These are phyloP conservation scores for Tricholoma terreum DNA, from an alignment of 768 basidiomycete species.

Conservation along the genomic window DNA sequence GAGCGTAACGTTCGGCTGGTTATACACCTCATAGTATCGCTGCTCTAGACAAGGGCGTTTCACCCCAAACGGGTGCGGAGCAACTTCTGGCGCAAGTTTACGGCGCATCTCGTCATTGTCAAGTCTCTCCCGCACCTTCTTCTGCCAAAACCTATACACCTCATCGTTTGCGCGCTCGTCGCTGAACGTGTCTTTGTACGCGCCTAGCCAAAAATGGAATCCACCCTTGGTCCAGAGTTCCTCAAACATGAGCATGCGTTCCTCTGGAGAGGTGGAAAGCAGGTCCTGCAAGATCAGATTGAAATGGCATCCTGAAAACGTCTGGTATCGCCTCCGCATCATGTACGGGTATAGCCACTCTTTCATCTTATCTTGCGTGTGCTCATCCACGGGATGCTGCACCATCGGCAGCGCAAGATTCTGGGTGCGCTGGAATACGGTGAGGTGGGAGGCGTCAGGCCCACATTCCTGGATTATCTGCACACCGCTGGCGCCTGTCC, in stretches of 20 bases:
- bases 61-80: constrained; percentile 23
- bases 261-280: constrained; percentile 17
- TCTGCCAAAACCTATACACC: constrained; percentile 24
- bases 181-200: constrained; percentile 12
- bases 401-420: constrained; percentile 23
- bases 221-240: constrained; percentile 21
- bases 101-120: constrained; percentile 18
- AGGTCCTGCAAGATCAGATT: constrained; percentile 9
- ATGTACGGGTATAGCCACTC: constrained; percentile 16
- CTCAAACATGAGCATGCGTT: constrained; percentile 18
- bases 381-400: constrained; percentile 12
- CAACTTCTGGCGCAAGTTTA: constrained; percentile 20
- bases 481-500: constrained; percentile 25
- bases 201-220: constrained; percentile 18
- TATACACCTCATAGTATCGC: constrained; percentile 22
- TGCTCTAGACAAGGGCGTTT: constrained; percentile 23
- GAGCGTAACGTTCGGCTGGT: constrained; percentile 22
- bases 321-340: constrained; percentile 19
- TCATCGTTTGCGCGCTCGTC: constrained; percentile 18
- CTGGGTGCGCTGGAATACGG: constrained; percentile 28
- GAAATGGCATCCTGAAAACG: constrained; percentile 16
- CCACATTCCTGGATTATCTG: constrained; percentile 25
- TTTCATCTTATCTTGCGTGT: constrained; percentile 14
- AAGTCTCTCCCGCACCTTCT: constrained; percentile 18
- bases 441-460: constrained; percentile 17